Conservation (phyloP, 176 grass and related monocot genomes). For the Ananas comosus region DNA sequence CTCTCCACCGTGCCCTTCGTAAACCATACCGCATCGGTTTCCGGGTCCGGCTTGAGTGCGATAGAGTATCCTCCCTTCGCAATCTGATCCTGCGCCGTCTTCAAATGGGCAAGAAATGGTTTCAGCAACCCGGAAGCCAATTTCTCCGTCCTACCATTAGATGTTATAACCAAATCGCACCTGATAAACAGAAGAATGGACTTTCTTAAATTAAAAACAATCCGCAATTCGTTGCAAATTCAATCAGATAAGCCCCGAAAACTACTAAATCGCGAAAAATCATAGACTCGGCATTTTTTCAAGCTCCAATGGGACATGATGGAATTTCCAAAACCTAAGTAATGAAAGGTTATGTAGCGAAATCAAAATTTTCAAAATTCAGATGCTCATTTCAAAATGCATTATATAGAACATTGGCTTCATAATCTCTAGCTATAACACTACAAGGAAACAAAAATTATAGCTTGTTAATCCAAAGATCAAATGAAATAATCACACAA, state of each 20-base stretch:
- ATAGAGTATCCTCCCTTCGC: conserved; percentile 86
- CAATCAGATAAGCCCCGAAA: not conserved
- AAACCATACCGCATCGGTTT: conserved; percentile 49
- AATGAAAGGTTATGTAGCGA: too few species aligned
- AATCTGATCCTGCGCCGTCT: conserved; percentile 82
- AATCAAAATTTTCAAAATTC: too few species aligned
- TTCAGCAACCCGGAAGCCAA: conserved; percentile 87
- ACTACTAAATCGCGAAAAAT: not conserved
- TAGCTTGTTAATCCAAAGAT: too few species aligned
- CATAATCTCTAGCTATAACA: too few species aligned
- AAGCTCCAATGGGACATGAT: too few species aligned
- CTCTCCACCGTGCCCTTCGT: conserved; percentile 76
- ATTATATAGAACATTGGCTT: too few species aligned
- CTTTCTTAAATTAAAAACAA: not conserved
- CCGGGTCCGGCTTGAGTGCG: conserved; percentile 50
- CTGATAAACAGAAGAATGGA: conserved; percentile 30
- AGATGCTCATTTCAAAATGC: too few species aligned
- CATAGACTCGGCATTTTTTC: too few species aligned
- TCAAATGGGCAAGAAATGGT: conserved; percentile 72
- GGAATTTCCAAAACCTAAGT: too few species aligned
- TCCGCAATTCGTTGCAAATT: not conserved
- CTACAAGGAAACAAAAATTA: too few species aligned
- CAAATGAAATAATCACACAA: too few species aligned
- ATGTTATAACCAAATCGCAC: conserved; percentile 82
- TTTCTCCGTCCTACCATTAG: conserved; percentile 77